Conservation (phyloP, 257 asterid species). For the Phtheirospermum japonicum region DNA sequence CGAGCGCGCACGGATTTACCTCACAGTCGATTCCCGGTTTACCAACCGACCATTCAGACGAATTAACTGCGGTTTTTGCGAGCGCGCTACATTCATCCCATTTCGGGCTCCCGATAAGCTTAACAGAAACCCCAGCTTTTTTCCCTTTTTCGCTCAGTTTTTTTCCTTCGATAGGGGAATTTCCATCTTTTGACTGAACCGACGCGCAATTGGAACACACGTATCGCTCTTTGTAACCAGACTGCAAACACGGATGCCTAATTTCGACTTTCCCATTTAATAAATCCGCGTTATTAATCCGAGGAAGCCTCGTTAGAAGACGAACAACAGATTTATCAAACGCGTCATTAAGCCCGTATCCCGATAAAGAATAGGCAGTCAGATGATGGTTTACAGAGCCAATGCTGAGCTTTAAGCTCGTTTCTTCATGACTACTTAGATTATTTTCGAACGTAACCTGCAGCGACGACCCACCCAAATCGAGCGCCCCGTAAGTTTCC, state of each 20-base stretch:
- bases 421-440: conserved; percentile 40
- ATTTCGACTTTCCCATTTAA: conserved; percentile 54
- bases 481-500: conserved; percentile 91
- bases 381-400: conserved; percentile 82
- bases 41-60: conserved; percentile 77
- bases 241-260: conserved; percentile 88
- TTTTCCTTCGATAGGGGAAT: conserved; percentile 45
- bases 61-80: conserved; percentile 73
- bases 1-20: conserved; percentile 84
- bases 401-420: conserved; percentile 71
- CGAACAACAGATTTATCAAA: conserved; percentile 86
- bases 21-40: conserved; percentile 65
- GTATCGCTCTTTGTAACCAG: conserved; percentile 78
- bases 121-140: conserved; percentile 50
- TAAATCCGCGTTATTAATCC: conserved; percentile 50
- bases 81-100: conserved; percentile 89
- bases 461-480: conserved; percentile 95
- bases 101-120: conserved; percentile 74
- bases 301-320: conserved; percentile 65
- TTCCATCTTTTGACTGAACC: conserved; percentile 42
- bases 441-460: conserved; percentile 89
- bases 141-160: conserved; percentile 36
- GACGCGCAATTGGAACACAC: conserved; percentile 70
- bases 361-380: conserved; percentile 85
- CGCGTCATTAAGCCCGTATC: conserved; percentile 96